Evolutionary conservation across 345 rosid species (phyloP).

Genomic region (Adansonia digitata): DNA sequence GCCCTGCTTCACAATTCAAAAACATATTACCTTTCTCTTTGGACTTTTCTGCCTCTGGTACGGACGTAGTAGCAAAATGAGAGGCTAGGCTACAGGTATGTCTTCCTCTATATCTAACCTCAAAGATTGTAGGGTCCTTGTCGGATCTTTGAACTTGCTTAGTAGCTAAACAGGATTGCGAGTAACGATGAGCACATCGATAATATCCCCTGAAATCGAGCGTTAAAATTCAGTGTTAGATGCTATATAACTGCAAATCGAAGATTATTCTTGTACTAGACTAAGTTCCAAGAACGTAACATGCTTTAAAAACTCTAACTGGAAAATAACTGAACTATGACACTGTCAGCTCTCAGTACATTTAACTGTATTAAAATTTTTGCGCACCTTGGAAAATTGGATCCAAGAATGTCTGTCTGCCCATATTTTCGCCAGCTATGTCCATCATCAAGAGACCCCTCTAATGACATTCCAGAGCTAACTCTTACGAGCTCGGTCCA

Average conservation of each 20-base stretch:
- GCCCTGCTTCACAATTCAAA: conserved; percentile 14
- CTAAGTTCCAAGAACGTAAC: conserved; percentile 4
- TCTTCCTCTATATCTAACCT: conserved; percentile 47
- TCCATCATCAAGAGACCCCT: not conserved
- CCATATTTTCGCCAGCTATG: too few relatives aligned
- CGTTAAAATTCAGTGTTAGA: not conserved
- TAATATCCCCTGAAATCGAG: conserved; percentile 47
- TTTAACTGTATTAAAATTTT: too few relatives aligned
- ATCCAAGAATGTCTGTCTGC: too few relatives aligned
- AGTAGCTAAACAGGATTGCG: conserved; percentile 57
- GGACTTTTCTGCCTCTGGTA: not conserved
- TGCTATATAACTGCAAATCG: not conserved
- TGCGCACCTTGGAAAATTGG: too few relatives aligned
- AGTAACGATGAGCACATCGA: conserved; percentile 49
- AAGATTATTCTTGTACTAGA: not conserved
- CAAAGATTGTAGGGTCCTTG: conserved; percentile 31
- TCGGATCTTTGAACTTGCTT: conserved; percentile 63
- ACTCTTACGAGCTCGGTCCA: not conserved
- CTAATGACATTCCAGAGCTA: not conserved
- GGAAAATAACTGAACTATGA: too few relatives aligned
- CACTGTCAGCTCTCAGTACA: too few relatives aligned
- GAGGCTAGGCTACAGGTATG: conserved; percentile 44
- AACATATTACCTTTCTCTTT: not conserved
- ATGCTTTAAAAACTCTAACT: too few relatives aligned
- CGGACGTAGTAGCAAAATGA: not conserved